phyloP scores from a whole-genome alignment of 2,329 filamentous ascomycete genomes.

The Penicillium sp. region DNA sequence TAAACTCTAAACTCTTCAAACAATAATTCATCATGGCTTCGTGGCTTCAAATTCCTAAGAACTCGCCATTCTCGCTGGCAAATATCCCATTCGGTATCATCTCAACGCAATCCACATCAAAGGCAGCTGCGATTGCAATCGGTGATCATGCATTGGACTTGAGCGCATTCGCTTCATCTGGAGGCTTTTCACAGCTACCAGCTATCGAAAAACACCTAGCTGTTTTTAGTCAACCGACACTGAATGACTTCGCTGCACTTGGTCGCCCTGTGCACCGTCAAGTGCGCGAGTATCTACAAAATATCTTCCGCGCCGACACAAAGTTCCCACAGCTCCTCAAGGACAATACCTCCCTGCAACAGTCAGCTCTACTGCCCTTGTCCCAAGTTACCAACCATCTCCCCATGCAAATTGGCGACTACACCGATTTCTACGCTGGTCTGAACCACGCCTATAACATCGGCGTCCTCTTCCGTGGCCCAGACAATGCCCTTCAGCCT shows the following conservation, averaged over 20 bases:
- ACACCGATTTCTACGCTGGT: conserved; percentile 83
- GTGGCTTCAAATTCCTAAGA: conserved; percentile 59
- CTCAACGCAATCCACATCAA: conserved; percentile 55
- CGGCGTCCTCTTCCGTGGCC: conserved; percentile 69
- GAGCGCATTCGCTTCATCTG: conserved; percentile 56
- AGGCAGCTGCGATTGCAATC: conserved; percentile 68
- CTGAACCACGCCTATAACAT: conserved; percentile 74
- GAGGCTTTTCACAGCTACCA: conserved; percentile 60
- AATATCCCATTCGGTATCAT: conserved; percentile 86
- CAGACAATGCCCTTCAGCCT: conserved; percentile 69
- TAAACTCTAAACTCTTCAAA: conserved; percentile 4
- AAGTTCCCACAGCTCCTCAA: conserved; percentile 61
- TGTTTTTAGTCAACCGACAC: conserved; percentile 63
- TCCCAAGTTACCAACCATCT: conserved; percentile 63
- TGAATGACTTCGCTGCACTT: conserved; percentile 72
- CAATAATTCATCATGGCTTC: conserved; percentile 44
- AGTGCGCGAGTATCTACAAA: conserved; percentile 68
- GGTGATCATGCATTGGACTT: conserved; percentile 71
- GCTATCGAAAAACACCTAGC: conserved; percentile 56
- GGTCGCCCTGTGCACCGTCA: conserved; percentile 65
- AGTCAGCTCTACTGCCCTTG: conserved; percentile 59
- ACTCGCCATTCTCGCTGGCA: conserved; percentile 69
- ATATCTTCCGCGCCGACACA: conserved; percentile 61
- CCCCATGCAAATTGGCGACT: conserved; percentile 76
- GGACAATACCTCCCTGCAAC: conserved; percentile 58